These are phyloP conservation scores for Fusarium floridanum DNA, from an alignment of 2,329 filamentous ascomycete species.

Conservation along the genomic window DNA sequence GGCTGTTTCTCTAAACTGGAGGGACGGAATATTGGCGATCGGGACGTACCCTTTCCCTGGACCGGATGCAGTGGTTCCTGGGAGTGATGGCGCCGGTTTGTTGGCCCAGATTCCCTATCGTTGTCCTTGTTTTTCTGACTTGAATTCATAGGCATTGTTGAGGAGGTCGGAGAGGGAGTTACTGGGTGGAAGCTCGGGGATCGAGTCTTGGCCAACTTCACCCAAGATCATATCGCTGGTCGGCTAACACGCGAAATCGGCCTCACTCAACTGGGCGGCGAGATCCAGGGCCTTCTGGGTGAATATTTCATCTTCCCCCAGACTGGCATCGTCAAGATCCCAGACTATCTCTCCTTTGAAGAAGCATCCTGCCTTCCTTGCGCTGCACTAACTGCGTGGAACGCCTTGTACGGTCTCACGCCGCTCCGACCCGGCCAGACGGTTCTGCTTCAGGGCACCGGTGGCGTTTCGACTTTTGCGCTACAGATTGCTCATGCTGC, in stretches of 20 bases:
- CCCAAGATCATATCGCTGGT: slow-evolving; percentile 22
- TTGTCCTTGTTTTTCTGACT: not conserved
- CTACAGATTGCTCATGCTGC: slow-evolving; percentile 26
- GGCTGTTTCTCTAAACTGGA: slow-evolving; percentile 22
- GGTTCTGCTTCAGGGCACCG: slow-evolving; percentile 56
- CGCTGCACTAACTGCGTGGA: slow-evolving; percentile 35
- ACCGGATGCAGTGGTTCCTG: slow-evolving; percentile 15
- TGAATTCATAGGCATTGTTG: not conserved
- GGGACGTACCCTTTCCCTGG: slow-evolving; percentile 25
- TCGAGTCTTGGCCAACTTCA: slow-evolving; percentile 26
- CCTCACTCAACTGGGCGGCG: slow-evolving; percentile 17
- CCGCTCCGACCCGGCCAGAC: slow-evolving; percentile 50
- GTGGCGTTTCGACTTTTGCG: slow-evolving; percentile 24
- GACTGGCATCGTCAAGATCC: slow-evolving; percentile 29
- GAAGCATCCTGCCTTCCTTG: slow-evolving; percentile 33
- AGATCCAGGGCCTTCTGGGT: slow-evolving; percentile 24
- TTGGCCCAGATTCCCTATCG: no score
- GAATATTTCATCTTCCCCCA: slow-evolving; percentile 37
- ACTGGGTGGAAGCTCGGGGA: slow-evolving; percentile 29
- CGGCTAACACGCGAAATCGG: slow-evolving; percentile 26
- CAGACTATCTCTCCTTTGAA: slow-evolving; percentile 30
- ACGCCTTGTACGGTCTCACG: slow-evolving; percentile 18
- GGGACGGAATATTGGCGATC: slow-evolving; percentile 20
- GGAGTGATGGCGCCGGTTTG: slow-evolving; percentile 23
- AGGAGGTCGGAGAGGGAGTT: slow-evolving; percentile 19